phyloP scores from a whole-genome alignment of 257 asterid species.

The Forsythia viridissima region DNA sequence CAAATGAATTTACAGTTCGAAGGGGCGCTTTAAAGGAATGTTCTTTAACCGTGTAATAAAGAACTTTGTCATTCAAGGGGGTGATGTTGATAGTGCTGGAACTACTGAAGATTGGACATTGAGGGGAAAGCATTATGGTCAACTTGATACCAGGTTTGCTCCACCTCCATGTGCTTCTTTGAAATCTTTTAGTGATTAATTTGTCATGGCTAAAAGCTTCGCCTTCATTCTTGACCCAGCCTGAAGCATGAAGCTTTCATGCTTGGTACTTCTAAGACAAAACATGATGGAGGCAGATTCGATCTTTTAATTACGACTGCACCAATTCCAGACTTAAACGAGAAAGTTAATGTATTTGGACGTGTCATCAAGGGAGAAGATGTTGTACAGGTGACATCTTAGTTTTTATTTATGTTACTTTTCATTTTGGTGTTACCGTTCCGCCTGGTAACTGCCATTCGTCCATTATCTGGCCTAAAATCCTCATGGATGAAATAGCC shows the following conservation, averaged over 20 bases:
- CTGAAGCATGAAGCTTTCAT: constrained; percentile 97
- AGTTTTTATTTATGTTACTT: not conserved
- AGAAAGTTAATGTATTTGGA: constrained; percentile 85
- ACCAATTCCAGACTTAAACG: constrained; percentile 85
- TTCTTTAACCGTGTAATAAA: constrained; percentile 82
- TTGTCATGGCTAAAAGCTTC: not conserved
- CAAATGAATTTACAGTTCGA: constrained; percentile 54
- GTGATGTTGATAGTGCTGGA: constrained; percentile 66
- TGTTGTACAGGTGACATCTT: constrained; percentile 74
- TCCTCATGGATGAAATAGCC: too few species aligned
- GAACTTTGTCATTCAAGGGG: constrained; percentile 91
- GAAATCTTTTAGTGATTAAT: not conserved
- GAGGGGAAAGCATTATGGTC: constrained; percentile 84
- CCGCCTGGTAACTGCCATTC: not conserved
- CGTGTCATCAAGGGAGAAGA: constrained; percentile 94
- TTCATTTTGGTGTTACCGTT: not conserved
- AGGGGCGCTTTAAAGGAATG: constrained; percentile 85
- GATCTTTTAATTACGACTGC: constrained; percentile 93
- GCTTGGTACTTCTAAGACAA: constrained; percentile 91
- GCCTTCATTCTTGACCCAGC: constrained; percentile 31
- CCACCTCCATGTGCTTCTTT: constrained; percentile 18
- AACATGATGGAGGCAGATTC: constrained; percentile 61
- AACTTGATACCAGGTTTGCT: constrained; percentile 82
- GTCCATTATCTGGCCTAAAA: not conserved
- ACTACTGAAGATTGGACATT: constrained; percentile 85